A percentile compares a stretch with the other conserved stretches of the same genome.
phyloP scores from a whole-genome alignment of 192 early-diverging fungal species.

The Backusella westeae region DNA sequence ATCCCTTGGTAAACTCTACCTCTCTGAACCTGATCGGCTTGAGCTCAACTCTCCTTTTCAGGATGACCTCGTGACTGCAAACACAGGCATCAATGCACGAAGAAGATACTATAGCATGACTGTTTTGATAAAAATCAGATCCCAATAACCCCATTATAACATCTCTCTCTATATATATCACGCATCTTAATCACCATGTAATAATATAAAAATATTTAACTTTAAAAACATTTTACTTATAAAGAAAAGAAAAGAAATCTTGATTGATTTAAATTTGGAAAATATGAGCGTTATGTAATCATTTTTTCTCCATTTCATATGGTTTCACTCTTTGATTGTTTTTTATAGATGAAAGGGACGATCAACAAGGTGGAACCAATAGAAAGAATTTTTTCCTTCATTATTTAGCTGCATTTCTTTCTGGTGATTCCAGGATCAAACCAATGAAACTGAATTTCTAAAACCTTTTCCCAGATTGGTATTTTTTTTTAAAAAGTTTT shows the following conservation, averaged over 20 bases:
- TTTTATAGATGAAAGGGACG: not conserved
- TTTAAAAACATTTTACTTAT: not conserved
- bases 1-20: slow-evolving; percentile 1
- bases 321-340: not conserved
- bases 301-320: not conserved
- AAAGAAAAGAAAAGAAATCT: not conserved
- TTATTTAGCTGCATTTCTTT: not conserved
- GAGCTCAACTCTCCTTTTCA: not conserved
- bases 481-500: too few relatives aligned
- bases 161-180: not conserved
- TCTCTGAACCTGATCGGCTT: slow-evolving; percentile 1
- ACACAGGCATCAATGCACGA: slow-evolving; percentile 1
- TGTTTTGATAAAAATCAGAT: not conserved
- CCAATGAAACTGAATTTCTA: not conserved
- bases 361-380: not conserved
- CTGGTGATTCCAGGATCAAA: not conserved
- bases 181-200: not conserved
- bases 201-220: not conserved
- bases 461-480: not conserved
- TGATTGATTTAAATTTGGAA: not conserved
- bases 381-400: not conserved
- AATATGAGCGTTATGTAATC: not conserved
- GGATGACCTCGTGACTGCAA: not conserved
- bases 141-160: not conserved
- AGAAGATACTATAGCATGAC: not conserved